Base-by-base conservation (phyloP, 257 asterid genomes). In the Fraxinus pennsylvanica region DNA sequence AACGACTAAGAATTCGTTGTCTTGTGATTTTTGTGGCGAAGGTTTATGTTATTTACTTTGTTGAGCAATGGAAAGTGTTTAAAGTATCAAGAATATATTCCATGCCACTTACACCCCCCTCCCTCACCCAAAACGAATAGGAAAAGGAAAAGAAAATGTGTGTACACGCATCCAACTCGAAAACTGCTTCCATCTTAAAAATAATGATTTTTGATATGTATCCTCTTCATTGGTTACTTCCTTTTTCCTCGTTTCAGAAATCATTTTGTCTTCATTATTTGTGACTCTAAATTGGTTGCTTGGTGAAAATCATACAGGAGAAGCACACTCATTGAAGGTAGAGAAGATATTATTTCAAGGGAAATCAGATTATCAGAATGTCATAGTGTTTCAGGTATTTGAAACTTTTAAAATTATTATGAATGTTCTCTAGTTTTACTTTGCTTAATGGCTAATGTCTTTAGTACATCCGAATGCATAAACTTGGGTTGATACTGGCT, bases 301-400 rank as follows among this genome's bases (percentile, higher is more conserved):
- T 27, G 68, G 30, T 52, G 80, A 76, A 69, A 86, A 57, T 80
- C 72, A 33, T 86, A 88, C 94, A 95, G 99, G 99, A 76, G 99
- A 96, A 86, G 99, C 99, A 38, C 99, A 96, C 87, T 96, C 99
- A 0, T 82, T 96, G 85, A 96, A 96, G 92, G 98, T 95, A 30
- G 98, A 93, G 76, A 91, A 93, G 86, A 81, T 90, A 79, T 80
- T 95, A 73, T 93, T 89, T 77, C 91, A 86, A 84, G 98, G 98
- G 25, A 95, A 91, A 61, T 95, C 99, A 74, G 99, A 95, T 79
- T 95, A 88, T 85, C 99, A 95, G 83, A 83, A 93, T 82, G 99
- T 95, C 81, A 84, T 93, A 84, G 97, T 95, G 79, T 95, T 95
- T 81, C 96, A 93, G 99, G 99, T 93, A 74, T 66, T 21, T 74